Evolutionary conservation across 768 basidiomycete species (phyloP).

Genomic region (Russula virescens): DNA sequence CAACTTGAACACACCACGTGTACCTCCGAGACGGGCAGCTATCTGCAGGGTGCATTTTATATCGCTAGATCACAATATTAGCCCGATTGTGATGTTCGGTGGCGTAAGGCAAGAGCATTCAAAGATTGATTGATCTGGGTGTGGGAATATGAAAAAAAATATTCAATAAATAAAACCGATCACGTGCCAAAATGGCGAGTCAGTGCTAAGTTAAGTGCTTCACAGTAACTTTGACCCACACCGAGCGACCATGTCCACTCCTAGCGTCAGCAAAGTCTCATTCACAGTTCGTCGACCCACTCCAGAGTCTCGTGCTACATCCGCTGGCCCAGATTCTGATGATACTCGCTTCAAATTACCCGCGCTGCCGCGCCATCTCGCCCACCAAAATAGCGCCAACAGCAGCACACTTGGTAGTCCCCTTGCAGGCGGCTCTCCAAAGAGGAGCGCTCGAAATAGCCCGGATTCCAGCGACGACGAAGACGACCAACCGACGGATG

Average conservation of each 20-base stretch:
- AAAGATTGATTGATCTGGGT: too few species aligned
- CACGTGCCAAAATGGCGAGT: too few species aligned
- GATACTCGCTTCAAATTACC: slow-evolving; percentile 49
- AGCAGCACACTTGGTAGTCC: slow-evolving; percentile 47
- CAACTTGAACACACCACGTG: too few species aligned
- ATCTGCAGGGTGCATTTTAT: too few species aligned
- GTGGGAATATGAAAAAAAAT: too few species aligned
- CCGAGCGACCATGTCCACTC: slow-evolving; percentile 18
- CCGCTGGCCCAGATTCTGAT: slow-evolving; percentile 61
- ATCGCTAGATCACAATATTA: too few species aligned
- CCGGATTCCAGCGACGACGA: slow-evolving; percentile 59
- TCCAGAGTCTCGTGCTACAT: slow-evolving; percentile 55
- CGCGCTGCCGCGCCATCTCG: slow-evolving; percentile 53
- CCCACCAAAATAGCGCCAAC: slow-evolving; percentile 33
- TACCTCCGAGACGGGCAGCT: too few species aligned
- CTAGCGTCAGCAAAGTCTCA: slow-evolving; percentile 52
- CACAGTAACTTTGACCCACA: not conserved
- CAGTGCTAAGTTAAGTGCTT: not conserved
- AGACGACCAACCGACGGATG: slow-evolving; percentile 45
- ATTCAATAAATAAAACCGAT: too few species aligned
- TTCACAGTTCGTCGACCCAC: slow-evolving; percentile 83
- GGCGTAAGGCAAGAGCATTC: too few species aligned
- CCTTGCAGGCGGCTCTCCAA: slow-evolving; percentile 50
- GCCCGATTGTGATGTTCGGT: too few species aligned
- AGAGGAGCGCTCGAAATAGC: slow-evolving; percentile 28